These are phyloP conservation scores for Sinapis alba DNA, from an alignment of 441 rosid species.

Conservation along the genomic window DNA sequence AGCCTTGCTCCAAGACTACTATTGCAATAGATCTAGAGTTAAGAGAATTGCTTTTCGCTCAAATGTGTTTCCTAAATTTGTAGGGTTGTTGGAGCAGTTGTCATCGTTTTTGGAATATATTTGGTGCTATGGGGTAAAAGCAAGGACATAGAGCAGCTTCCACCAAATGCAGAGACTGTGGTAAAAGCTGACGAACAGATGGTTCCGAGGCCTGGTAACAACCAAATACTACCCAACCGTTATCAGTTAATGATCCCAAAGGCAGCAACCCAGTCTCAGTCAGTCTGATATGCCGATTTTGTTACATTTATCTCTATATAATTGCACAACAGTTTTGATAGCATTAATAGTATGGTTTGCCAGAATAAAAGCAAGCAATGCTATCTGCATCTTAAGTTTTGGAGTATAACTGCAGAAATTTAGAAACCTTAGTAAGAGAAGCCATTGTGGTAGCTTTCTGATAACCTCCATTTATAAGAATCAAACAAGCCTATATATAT, in stretches of 20 bases:
- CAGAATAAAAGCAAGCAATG: conserved; percentile 20
- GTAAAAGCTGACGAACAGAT: conserved; percentile 20
- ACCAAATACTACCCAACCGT: conserved; percentile 12
- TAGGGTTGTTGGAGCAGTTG: conserved; percentile 75
- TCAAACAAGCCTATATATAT: too few species aligned
- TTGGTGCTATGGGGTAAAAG: conserved; percentile 87
- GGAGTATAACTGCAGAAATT: not conserved
- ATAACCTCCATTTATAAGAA: too few species aligned
- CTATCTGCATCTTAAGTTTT: conserved; percentile 14
- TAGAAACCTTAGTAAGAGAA: conserved; percentile 15
- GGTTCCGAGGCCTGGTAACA: not conserved
- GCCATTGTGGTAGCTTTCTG: not conserved
- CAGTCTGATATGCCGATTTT: conserved; percentile 22
- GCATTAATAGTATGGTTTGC: conserved; percentile 21
- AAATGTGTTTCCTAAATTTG: conserved; percentile 28
- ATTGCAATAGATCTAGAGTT: not conserved
- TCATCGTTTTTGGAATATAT: conserved; percentile 78
- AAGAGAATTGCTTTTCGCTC: not conserved
- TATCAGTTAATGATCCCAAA: conserved; percentile 16
- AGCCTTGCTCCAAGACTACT: not conserved
- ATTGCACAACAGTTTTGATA: conserved; percentile 15
- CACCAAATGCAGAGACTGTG: conserved; percentile 27
- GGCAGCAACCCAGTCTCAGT: conserved; percentile 21
- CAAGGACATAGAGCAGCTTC: conserved; percentile 57
- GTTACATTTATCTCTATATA: conserved; percentile 11